These are phyloP conservation scores for Naganishia onofrii DNA, from an alignment of 768 basidiomycete genomes.

Conservation along the genomic window DNA sequence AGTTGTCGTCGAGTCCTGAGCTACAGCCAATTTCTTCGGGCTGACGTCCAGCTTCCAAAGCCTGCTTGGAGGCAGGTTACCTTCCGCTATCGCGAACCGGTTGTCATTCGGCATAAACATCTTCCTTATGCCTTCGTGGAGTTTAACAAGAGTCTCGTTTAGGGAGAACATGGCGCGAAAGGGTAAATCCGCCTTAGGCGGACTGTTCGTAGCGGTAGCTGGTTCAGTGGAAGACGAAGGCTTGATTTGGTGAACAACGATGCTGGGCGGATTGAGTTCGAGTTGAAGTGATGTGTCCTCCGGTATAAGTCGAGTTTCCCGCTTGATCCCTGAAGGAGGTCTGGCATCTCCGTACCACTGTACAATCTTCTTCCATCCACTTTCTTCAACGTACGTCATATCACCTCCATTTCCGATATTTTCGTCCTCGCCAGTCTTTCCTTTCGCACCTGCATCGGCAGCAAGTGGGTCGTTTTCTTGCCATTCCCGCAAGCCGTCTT, in stretches of 20 bases:
- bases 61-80: slow-evolving; percentile 9
- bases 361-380: slow-evolving; percentile 29
- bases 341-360: slow-evolving; percentile 27
- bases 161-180: neutral
- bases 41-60: slow-evolving; percentile 17
- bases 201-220: neutral
- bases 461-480: slow-evolving; percentile 7
- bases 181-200: neutral
- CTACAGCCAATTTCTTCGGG: slow-evolving; percentile 14
- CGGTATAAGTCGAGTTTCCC: slow-evolving; percentile 8
- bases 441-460: slow-evolving; percentile 1
- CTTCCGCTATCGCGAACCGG: slow-evolving; percentile 3
- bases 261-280: slow-evolving; percentile 69
- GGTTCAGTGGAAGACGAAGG: slow-evolving; percentile 52
- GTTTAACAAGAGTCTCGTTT: slow-evolving; percentile 2
- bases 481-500: slow-evolving; percentile 21
- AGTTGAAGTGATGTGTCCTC: slow-evolving; percentile 54
- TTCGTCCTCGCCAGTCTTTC: slow-evolving; percentile 3
- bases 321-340: slow-evolving; percentile 7
- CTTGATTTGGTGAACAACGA: slow-evolving; percentile 58
- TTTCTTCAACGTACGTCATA: slow-evolving; percentile 25
- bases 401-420: slow-evolving; percentile 21
- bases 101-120: slow-evolving; percentile 18
- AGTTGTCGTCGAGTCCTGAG: slow-evolving; percentile 13
- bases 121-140: slow-evolving; percentile 15